A percentile compares a stretch with the other conserved stretches of the same genome.
phyloP scores from a whole-genome alignment of 208 protist species.

The Trypanosoma rangeli region DNA sequence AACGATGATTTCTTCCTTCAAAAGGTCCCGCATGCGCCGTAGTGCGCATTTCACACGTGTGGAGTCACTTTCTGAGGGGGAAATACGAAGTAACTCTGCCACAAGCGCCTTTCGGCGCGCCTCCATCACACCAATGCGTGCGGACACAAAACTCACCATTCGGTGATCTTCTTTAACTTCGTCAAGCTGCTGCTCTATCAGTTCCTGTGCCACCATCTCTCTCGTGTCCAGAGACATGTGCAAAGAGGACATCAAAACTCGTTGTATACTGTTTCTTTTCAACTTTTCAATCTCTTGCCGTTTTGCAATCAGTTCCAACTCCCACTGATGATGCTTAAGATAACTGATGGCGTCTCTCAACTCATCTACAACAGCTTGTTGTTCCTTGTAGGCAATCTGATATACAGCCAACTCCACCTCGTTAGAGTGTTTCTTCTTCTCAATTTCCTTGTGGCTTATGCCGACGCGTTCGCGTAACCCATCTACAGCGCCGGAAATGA shows the following conservation, averaged over 20 bases:
- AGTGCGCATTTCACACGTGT: constrained; percentile 1
- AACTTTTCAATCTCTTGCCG: constrained; percentile 50
- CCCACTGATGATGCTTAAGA: constrained; percentile 30
- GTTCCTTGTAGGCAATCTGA: constrained; percentile 76
- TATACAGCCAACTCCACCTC: constrained; percentile 70
- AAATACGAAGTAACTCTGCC: constrained; percentile 28
- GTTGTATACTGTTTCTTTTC: constrained; percentile 38
- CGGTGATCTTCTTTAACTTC: constrained; percentile 38
- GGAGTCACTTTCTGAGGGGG: constrained; percentile 9
- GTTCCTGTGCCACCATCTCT: not conserved
- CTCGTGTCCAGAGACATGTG: constrained; percentile 11
- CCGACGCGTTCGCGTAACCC: constrained; percentile 26
- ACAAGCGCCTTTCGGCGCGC: constrained; percentile 40
- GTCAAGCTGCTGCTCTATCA: constrained; percentile 4
- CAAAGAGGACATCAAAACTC: constrained; percentile 32
- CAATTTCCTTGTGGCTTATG: constrained; percentile 29
- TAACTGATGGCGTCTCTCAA: constrained; percentile 36
- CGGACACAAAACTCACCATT: constrained; percentile 36
- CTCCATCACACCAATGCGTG: constrained; percentile 44
- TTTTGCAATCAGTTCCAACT: constrained; percentile 51
- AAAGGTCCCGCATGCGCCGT: constrained; percentile 13
- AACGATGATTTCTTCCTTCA: constrained; percentile 29
- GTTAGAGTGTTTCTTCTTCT: constrained; percentile 34
- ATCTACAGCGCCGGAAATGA: constrained; percentile 40
- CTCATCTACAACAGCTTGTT: constrained; percentile 58